phyloP scores from a whole-genome alignment of 2,329 filamentous ascomycete species.

The Diaporthe sp. region DNA sequence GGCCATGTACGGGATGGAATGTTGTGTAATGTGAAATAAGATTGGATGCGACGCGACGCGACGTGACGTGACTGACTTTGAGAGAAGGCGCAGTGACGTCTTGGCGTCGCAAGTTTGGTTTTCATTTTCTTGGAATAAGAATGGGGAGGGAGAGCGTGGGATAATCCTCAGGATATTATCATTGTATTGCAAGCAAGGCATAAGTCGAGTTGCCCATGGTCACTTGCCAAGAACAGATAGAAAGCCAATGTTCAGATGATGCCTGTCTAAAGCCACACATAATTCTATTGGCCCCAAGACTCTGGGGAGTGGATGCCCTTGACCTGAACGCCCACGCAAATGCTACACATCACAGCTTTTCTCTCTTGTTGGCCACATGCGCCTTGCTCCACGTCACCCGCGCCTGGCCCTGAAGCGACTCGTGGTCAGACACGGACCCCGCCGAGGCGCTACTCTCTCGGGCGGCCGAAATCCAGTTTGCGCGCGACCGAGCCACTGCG shows the following conservation, averaged over 20 bases:
- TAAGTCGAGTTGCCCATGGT: not conserved
- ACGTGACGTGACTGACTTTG: not conserved
- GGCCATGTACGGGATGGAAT: constrained; percentile 97
- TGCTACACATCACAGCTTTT: not conserved
- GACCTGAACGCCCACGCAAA: constrained; percentile 10
- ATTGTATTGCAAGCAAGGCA: not conserved
- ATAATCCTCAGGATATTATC: not conserved
- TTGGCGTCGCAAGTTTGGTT: not conserved
- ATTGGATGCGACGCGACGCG: not conserved
- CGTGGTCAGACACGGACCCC: not conserved
- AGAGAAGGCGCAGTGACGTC: not conserved
- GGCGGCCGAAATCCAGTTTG: constrained; percentile 80
- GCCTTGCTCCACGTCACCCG: not conserved
- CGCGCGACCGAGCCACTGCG: constrained; percentile 83
- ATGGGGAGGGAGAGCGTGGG: not conserved
- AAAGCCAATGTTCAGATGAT: not conserved
- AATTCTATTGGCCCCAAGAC: not conserved
- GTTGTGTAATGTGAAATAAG: constrained; percentile 78
- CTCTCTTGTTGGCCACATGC: not conserved
- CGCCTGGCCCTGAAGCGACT: not conserved
- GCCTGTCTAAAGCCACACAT: not conserved
- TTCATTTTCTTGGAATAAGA: not conserved
- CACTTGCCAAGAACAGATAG: not conserved
- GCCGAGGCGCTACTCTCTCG: constrained; percentile 49
- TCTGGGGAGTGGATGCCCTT: not conserved